These are phyloP conservation scores for Debaryomyces sp. DNA, from an alignment of 1,139 yeast genomes.

Conservation along the genomic window DNA sequence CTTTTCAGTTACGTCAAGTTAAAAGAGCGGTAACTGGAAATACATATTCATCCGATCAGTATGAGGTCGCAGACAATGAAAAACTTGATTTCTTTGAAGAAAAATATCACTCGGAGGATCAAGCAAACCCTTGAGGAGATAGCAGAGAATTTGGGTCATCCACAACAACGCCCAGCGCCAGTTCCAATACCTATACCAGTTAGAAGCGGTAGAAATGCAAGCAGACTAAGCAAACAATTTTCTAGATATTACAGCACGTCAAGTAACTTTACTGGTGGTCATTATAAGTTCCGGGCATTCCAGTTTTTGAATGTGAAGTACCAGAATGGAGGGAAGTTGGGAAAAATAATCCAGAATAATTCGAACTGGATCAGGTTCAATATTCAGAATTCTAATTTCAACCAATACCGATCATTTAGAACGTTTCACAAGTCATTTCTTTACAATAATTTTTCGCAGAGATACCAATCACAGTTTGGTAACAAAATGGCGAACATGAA, in stretches of 20 bases:
- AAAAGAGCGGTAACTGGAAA: neutral
- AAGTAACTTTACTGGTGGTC: constrained; percentile 3
- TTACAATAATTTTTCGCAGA: constrained; percentile 29
- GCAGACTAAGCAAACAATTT: constrained; percentile 6
- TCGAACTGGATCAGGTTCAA: constrained; percentile 9
- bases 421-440: constrained; percentile 20
- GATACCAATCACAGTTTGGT: constrained; percentile 18
- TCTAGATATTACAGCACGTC: constrained; percentile 7
- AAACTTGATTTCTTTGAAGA: constrained; percentile 23
- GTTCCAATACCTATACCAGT: constrained; percentile 30
- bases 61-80: constrained; percentile 16
- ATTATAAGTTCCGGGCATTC: constrained; percentile 12
- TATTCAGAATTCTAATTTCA: constrained; percentile 5
- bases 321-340: constrained; percentile 8
- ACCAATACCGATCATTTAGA: constrained; percentile 7
- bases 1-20: neutral
- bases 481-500: constrained; percentile 2
- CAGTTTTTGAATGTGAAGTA: constrained; percentile 7
- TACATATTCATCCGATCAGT: neutral
- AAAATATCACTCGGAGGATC: constrained; percentile 29
- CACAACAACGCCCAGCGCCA: constrained; percentile 17
- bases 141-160: constrained; percentile 25
- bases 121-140: constrained; percentile 36
- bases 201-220: constrained; percentile 12
- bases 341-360: constrained; percentile 3